A percentile compares a stretch with the other conserved stretches of the same genome.
Evolutionary conservation across 306 rosid species (phyloP).

Genomic region (Begonia loranthoides): DNA sequence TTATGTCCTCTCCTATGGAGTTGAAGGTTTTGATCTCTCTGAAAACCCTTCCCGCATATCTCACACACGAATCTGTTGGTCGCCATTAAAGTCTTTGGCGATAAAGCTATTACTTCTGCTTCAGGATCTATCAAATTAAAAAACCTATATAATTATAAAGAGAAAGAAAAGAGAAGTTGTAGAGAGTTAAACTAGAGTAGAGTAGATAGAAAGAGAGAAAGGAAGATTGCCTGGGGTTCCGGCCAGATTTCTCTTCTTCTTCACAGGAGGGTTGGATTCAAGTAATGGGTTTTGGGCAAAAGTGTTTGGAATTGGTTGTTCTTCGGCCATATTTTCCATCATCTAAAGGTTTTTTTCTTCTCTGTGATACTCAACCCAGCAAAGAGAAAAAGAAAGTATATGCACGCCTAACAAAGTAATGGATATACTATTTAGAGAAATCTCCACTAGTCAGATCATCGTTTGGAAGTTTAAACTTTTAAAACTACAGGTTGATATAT

Average conservation of each 20-base stretch:
- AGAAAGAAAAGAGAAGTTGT: not conserved
- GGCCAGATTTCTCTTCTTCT: conserved; percentile 86
- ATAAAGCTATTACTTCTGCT: conserved; percentile 78
- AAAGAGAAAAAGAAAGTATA: too few relatives aligned
- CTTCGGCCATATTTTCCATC: conserved; percentile 34
- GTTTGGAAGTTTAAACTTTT: too few relatives aligned
- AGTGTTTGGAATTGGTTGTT: conserved; percentile 26
- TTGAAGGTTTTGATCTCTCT: too few relatives aligned
- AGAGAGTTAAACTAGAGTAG: too few relatives aligned
- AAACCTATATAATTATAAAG: not conserved
- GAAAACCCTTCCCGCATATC: conserved; percentile 78
- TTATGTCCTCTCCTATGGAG: conserved; percentile 79
- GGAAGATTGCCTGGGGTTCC: conserved; percentile 68
- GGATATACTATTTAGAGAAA: not conserved
- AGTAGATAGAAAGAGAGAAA: not conserved
- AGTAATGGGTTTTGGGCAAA: conserved; percentile 33
- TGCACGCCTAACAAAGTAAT: not conserved
- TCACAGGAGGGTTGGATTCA: conserved; percentile 28
- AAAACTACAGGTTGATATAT: too few relatives aligned
- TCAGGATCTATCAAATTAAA: conserved; percentile 48
- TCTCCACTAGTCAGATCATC: not conserved
- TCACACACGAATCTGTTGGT: conserved; percentile 79
- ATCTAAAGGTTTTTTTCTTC: conserved; percentile 10
- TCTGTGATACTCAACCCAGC: conserved; percentile 1
- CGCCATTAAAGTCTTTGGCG: conserved; percentile 80